phyloP scores from a whole-genome alignment of 2,329 filamentous ascomycete genomes.

The Penicillium sp. region DNA sequence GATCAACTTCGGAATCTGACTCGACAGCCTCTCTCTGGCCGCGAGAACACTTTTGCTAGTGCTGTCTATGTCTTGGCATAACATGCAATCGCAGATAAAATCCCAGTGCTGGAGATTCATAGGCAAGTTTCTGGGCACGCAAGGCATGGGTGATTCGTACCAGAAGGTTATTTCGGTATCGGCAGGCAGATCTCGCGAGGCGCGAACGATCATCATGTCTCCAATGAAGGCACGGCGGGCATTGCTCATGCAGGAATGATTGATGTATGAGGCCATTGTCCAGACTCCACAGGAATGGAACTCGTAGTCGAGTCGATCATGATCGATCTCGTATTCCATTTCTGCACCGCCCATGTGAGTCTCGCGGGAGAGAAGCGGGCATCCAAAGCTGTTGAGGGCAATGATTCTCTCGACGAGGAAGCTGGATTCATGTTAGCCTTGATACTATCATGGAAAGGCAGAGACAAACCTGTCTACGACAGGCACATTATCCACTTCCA shows the following conservation, averaged over 20 bases:
- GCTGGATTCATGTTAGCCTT: constrained; percentile 28
- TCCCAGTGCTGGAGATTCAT: constrained; percentile 22
- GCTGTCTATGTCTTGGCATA: constrained; percentile 23
- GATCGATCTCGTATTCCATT: too few relatives aligned
- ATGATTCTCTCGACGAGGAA: constrained; percentile 52
- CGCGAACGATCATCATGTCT: constrained; percentile 56
- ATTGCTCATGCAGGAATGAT: constrained; percentile 56
- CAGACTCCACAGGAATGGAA: constrained; percentile 49
- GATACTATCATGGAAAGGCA: neutral
- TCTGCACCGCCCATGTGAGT: constrained; percentile 15
- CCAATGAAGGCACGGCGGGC: constrained; percentile 54
- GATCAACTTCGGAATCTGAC: constrained; percentile 3
- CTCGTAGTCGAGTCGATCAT: neutral
- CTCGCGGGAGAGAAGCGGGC: constrained; percentile 26
- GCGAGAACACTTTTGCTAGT: constrained; percentile 5
- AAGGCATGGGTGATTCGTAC: constrained; percentile 36
- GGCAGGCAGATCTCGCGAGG: constrained; percentile 44
- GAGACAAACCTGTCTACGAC: constrained; percentile 51
- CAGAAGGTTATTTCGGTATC: constrained; percentile 50
- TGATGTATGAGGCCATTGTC: constrained; percentile 52
- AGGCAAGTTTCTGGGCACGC: neutral
- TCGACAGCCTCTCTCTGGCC: constrained; percentile 15
- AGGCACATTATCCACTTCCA: constrained; percentile 38
- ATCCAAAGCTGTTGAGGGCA: constrained; percentile 49
- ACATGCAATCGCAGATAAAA: constrained; percentile 25